Evolutionary conservation across 2,329 filamentous ascomycete genomes (phyloP), one percentile per base, ranked within the genome.

Genomic region (Stachybotrys echinatus): DNA sequence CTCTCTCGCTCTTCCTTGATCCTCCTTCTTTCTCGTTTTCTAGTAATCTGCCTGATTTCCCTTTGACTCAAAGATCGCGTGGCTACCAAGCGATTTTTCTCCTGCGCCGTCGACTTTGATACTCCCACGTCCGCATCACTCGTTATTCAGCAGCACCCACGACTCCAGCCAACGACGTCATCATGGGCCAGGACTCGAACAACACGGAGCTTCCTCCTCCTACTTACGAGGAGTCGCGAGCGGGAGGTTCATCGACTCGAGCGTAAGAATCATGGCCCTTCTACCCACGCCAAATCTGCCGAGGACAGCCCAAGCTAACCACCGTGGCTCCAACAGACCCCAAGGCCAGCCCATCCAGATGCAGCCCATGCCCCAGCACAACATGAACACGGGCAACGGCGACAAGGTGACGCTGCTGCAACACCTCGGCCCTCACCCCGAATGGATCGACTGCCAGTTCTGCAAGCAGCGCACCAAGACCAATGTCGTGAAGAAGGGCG

Each of bases 381-480:
- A 19, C 23, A 46, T 46, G 44, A 37, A 46, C 27, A 46, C 23
- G 5, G 42, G 42, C 44, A 34, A n/a, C 14, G 23, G 19, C 14
- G 42, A 27, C 42, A 45, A 23, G 42, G 44, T 46, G 10, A 27
- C 42, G 45, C 52, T 62, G 4, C 50, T 66, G 12, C 34, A 62
- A 21, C 54, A 55, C 50, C 60, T 65, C 5, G 48, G 54, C 37
- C 52, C 58, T 8, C 14, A 44, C 12, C 58, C 62, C 7, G 54
- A 64, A 45, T 61, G 54, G 53, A 63, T 65, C 39, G 62, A 66
- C 48, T 66, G 63, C 42, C 63, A 62, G 2, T 65, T 63, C 47
- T 66, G 63, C 53, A 51, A 59, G 6, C 54, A 45, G 8, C 53
- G 60, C 31, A 57, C 61, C 5, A 51, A 51, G 51, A 63, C 59